Conservation (phyloP, 306 rosid genomes). For the Fragaria nilgerrensis region DNA sequence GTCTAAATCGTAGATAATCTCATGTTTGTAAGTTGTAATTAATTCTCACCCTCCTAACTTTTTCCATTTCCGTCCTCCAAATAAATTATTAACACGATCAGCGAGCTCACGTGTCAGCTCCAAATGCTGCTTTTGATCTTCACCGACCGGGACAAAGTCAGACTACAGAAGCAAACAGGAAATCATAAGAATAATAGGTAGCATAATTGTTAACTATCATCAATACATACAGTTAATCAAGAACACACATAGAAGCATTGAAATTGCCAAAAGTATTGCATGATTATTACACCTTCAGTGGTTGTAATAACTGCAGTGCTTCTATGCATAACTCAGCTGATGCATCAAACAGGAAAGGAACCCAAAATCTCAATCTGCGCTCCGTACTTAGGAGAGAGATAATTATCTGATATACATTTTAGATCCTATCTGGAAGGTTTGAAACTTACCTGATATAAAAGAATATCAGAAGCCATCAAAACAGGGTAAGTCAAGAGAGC, state of each 20-base stretch:
- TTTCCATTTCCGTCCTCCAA: slow-evolving; percentile 98
- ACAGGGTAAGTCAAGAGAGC: slow-evolving; percentile 98
- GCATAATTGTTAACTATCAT: slow-evolving; percentile 22
- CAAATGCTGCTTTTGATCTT: slow-evolving; percentile 98
- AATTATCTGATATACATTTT: slow-evolving; percentile 3
- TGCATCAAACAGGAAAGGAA: slow-evolving; percentile 2
- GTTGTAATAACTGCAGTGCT: background rate
- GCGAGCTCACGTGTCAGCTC: slow-evolving; percentile 95
- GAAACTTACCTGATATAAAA: slow-evolving; percentile 78
- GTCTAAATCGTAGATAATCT: slow-evolving; percentile 15
- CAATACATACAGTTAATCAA: slow-evolving; percentile 23
- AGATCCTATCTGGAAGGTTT: slow-evolving; percentile 12
- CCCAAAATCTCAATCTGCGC: background rate
- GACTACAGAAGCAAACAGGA: slow-evolving; percentile 63
- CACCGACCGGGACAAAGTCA: slow-evolving; percentile 94
- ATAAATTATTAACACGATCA: slow-evolving; percentile 78
- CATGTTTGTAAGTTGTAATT: slow-evolving; percentile 13
- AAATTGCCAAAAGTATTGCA: slow-evolving; percentile 14
- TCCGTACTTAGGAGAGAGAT: background rate
- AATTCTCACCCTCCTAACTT: slow-evolving; percentile 90
- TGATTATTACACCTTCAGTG: background rate
- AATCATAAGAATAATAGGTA: slow-evolving; percentile 37
- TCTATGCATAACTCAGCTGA: background rate
- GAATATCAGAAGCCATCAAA: slow-evolving; percentile 98
- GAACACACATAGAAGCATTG: slow-evolving; percentile 6